Percentiles rank a stretch among this genome's conserved stretches.
Evolutionary conservation across 2,329 filamentous ascomycete genomes (phyloP).

Genomic region (Xylaria sp.): DNA sequence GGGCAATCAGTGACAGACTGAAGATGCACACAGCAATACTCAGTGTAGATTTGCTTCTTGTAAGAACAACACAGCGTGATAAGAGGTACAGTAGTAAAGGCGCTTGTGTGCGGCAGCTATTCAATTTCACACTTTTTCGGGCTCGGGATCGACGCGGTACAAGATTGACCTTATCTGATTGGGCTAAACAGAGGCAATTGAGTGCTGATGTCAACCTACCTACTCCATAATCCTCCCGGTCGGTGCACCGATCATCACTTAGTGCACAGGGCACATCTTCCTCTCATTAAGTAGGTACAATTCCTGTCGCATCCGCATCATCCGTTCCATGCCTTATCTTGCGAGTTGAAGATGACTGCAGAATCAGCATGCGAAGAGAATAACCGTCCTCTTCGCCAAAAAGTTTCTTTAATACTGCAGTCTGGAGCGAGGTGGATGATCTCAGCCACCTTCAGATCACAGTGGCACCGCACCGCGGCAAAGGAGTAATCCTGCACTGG

Average conservation of each 20-base stretch:
- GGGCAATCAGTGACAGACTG: background rate
- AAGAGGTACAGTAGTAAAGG: background rate
- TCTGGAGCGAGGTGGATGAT: slow-evolving; percentile 5
- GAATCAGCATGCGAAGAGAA: background rate
- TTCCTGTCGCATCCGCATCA: slow-evolving; percentile 21
- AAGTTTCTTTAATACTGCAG: background rate
- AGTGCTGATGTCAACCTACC: slow-evolving; percentile 16
- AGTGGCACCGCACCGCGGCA: slow-evolving; percentile 12
- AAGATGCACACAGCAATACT: background rate
- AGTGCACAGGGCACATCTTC: background rate
- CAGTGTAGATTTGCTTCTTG: background rate
- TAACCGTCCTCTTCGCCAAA: background rate
- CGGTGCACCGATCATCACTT: background rate
- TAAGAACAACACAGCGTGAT: background rate
- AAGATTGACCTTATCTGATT: slow-evolving; percentile 5
- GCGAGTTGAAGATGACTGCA: background rate
- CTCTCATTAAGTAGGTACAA: background rate
- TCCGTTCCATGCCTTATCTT: slow-evolving; percentile 27
- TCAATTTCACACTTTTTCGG: slow-evolving; percentile 6
- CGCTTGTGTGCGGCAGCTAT: slow-evolving; percentile 7
- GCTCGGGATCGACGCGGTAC: slow-evolving; percentile 9
- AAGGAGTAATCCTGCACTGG: background rate
- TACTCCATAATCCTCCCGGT: background rate
- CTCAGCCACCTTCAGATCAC: slow-evolving; percentile 29
- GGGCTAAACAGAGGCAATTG: slow-evolving; percentile 1